These are phyloP conservation scores for Trametes polyzona DNA, from an alignment of 1,284 basidiomycete genomes.

Conservation along the genomic window DNA sequence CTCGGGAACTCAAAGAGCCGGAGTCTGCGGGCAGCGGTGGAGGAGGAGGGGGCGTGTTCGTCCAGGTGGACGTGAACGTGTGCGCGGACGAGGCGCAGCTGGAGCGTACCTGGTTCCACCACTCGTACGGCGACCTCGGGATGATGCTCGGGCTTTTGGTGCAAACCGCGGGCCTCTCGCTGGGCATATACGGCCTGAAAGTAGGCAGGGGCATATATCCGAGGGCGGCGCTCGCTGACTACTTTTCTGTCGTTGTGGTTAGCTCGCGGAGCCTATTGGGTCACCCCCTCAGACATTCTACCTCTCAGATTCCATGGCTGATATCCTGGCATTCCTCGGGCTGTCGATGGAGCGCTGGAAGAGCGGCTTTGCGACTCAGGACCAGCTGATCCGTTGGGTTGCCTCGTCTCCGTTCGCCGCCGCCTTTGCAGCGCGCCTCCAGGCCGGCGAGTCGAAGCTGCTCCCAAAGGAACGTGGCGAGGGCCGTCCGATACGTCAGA, in stretches of 20 bases:
- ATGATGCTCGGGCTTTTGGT: conserved; percentile 65
- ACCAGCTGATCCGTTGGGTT: conserved; percentile 61
- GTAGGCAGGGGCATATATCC: conserved; percentile 41
- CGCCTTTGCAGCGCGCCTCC: conserved; percentile 32
- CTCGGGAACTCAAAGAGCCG: too few relatives aligned
- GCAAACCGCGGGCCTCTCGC: conserved; percentile 50
- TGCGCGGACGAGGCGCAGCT: conserved; percentile 53
- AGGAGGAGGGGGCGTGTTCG: conserved; percentile 37
- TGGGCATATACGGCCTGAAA: conserved; percentile 61
- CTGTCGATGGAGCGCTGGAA: conserved; percentile 55
- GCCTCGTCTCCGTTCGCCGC: conserved; percentile 55
- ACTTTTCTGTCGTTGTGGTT: not conserved
- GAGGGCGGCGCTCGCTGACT: conserved; percentile 30
- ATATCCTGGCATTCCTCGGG: conserved; percentile 58
- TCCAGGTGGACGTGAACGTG: conserved; percentile 65
- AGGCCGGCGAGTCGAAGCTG: conserved; percentile 28
- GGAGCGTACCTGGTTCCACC: conserved; percentile 54
- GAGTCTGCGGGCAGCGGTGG: not conserved
- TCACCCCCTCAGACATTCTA: conserved; percentile 34
- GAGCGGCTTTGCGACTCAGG: conserved; percentile 55
- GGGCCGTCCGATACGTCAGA: conserved; percentile 60
- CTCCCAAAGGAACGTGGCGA: conserved; percentile 47
- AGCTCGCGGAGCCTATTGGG: conserved; percentile 30
- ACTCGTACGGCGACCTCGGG: conserved; percentile 69
- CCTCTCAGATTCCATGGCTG: conserved; percentile 44